Evolutionary conservation across 371 early-diverging fungal species (phyloP).

Genomic region (Mucor racemosus): DNA sequence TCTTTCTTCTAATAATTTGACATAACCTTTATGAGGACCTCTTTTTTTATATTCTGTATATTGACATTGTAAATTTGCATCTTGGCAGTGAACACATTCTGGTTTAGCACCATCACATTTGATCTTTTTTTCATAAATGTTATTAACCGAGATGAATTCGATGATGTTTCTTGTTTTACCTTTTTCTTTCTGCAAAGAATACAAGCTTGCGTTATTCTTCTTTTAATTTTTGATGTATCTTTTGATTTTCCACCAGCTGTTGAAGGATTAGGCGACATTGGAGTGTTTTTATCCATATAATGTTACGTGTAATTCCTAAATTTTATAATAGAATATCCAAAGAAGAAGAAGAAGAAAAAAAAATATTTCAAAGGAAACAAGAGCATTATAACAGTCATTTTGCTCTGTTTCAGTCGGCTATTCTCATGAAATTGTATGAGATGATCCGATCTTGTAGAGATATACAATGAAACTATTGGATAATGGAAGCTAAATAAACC

Average conservation of each 20-base stretch:
- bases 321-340: neutral
- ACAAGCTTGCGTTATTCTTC: slow-evolving; percentile 81
- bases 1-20: slow-evolving; percentile 72
- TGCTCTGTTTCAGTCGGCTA: neutral
- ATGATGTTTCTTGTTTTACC: slow-evolving; percentile 39
- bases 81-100: slow-evolving; percentile 79
- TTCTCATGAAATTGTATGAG: too few relatives aligned
- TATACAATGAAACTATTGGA: too few relatives aligned
- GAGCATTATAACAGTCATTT: slow-evolving; percentile 4
- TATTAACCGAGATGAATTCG: neutral
- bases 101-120: slow-evolving; percentile 85
- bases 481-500: too few relatives aligned
- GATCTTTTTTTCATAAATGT: slow-evolving; percentile 46
- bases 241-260: neutral
- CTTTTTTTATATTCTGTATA: slow-evolving; percentile 79
- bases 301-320: neutral
- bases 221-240: slow-evolving; percentile 11
- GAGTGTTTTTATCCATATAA: neutral
- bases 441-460: too few relatives aligned
- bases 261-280: neutral
- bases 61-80: slow-evolving; percentile 67
- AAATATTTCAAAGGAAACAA: too few relatives aligned
- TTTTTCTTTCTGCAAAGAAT: slow-evolving; percentile 81
- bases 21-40: slow-evolving; percentile 83
- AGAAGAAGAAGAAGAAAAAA: neutral